Conservation (phyloP, 23 red algal species). For the Agarophyton chilense region DNA sequence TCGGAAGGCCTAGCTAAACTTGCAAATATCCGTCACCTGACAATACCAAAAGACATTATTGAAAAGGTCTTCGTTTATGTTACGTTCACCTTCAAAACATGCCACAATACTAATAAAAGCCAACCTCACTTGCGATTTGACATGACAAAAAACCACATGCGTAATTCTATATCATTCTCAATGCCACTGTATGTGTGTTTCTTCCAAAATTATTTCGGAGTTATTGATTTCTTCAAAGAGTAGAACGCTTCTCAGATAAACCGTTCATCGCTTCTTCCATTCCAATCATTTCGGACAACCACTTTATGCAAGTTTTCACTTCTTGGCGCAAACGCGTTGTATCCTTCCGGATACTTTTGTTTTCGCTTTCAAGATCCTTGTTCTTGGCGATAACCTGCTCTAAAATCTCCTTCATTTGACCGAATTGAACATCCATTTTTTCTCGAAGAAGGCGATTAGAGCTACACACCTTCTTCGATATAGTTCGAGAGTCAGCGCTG, state of each 20-base stretch:
- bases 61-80: too few species aligned
- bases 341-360: not conserved
- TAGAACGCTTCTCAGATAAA: not conserved
- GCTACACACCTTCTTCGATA: not conserved
- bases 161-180: too few species aligned
- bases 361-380: not conserved
- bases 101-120: too few species aligned
- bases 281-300: constrained; percentile 1
- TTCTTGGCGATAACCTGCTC: not conserved
- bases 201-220: too few species aligned
- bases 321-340: not conserved
- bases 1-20: too few species aligned
- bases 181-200: too few species aligned
- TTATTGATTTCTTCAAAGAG: not conserved
- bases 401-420: not conserved
- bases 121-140: too few species aligned
- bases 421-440: not conserved
- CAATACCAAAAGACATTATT: too few species aligned
- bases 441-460: not conserved
- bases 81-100: too few species aligned
- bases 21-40: too few species aligned
- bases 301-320: not conserved
- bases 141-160: too few species aligned
- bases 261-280: not conserved
- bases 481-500: not conserved